Percentiles rank a stretch among this genome's conserved stretches.
Conservation (phyloP, 148 eudicot genomes). For the Mesembryanthemum crystallinum region DNA sequence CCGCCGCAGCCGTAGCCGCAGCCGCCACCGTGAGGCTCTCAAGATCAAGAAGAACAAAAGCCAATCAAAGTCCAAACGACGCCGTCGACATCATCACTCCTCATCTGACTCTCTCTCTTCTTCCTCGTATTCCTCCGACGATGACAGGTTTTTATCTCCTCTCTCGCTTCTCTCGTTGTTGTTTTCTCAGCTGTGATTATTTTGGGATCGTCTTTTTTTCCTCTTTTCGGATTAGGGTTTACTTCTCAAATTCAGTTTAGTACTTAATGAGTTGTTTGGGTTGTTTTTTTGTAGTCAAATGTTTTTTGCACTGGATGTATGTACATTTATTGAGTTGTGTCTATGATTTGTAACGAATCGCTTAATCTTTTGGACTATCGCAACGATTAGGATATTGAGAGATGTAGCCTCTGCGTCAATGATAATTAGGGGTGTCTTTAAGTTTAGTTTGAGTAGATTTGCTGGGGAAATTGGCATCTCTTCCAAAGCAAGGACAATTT, state of each 20-base stretch:
- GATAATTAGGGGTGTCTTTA: background rate
- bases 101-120: constrained; percentile 35
- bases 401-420: no score
- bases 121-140: constrained; percentile 31
- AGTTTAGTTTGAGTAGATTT: background rate
- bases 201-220: background rate
- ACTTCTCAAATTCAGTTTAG: background rate
- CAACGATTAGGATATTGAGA: no score
- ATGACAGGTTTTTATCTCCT: constrained; percentile 28
- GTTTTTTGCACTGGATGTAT: no score
- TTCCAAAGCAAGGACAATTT: background rate
- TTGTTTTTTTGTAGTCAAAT: no score
- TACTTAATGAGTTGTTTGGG: background rate
- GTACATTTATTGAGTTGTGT: no score
- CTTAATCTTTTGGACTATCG: no score
- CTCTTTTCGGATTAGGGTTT: constrained; percentile 9
- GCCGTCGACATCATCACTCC: constrained; percentile 34
- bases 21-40: constrained; percentile 25
- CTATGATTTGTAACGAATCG: no score
- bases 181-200: background rate
- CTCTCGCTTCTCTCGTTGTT: background rate
- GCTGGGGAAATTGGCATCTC: background rate
- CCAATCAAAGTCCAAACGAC: constrained; percentile 39
- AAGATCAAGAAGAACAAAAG: constrained; percentile 33
- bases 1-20: constrained; percentile 28